Evolutionary conservation across 1,284 basidiomycete genomes (phyloP), one percentile per base, ranked within the genome.

Genomic region (Paramarasmius palmivorus): DNA sequence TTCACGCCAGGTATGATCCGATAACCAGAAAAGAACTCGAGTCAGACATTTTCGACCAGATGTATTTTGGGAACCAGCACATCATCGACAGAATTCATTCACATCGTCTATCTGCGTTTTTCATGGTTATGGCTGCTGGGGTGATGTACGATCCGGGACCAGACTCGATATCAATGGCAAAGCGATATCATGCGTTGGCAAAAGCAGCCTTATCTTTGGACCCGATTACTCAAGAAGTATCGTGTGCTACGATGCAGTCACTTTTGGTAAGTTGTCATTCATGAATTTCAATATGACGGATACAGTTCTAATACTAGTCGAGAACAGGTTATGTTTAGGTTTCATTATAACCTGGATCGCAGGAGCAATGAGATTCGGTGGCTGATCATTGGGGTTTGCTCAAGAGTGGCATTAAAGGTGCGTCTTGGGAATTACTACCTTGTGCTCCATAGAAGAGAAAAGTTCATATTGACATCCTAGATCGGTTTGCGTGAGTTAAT

Each of bases 401-500:
- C 63, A 5, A 68, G 76, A 42, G 52, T 81, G 36, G 71, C 73
- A 15, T 75, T 77, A 53, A 73, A 70, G 52, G 80, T 82, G 54
- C 59, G 78, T 66, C 17, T 22, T 41, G 23, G 9, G n/a, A n/a
- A n/a, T n/a, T n/a, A n/a, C n/a, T 25, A 9, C 2, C 26, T 19
- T 41, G 34, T 34, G 38, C 35, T 45, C 32, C 50, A 34, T 14
- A 34, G n/a, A 41, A 35, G 32, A 26, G n/a, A 52, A 15, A 49
- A 17, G n/a, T 23, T 41, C n/a, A 36, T 22, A 34, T 19, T 9
- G 25, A 29, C 20, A 40, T 41, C 44, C 37, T 52, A 81, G 79
- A 72, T 81, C 63, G 79, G 78, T 25, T 68, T 82, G 47, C 79
- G 80, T 81, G 61, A 69, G 78, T 68, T 17, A n/a, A 25, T 6